Base-by-base conservation (phyloP, 305 asterid genomes). In the Stenogyne calaminthoides region DNA sequence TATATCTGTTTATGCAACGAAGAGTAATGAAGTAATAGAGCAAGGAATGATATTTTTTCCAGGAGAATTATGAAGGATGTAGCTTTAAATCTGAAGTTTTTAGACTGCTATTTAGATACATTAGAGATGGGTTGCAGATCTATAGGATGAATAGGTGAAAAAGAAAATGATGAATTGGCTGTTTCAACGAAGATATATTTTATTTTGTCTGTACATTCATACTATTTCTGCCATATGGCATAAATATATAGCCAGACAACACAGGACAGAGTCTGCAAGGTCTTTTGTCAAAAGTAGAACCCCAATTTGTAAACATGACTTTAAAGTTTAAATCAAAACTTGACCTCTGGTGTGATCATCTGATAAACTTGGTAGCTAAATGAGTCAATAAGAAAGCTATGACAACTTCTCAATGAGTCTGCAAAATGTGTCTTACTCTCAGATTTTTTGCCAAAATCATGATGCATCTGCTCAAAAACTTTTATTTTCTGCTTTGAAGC, bases 401-500 rank as follows among this genome's bases (percentile, higher is more conserved):
- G 7, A 3, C 49, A 12, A 44, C 52, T 12, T 44, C 5, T 44
- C 52, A n/a, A 44, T 44, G 20, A n/a, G 20, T 47, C 9, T 46
- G 18, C 54, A 14, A 47, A n/a, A 47, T 47, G 3, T 47, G 20
- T 3, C 18, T 46, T 47, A 0, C 9, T 12, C 52, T 44, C 52
- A 44, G 0, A 0, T 47, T 47, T n/a, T 25, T 64, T 54, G 15
- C 66, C 44, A 36, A 14, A 52, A 63, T 64, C 71, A 62, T 11
- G 39, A 10, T 55, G 44, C 70, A 55, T 74, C 36, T 62, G 15
- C 47, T 79, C 60, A 73, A 80, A 75, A 61, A n/a, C 71, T 79
- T 16, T 71, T 72, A n/a, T 71, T 72, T 75, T 55, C 70, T 79
- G 69, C 70, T 82, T 68, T 84, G 86, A 79, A 93, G 98, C 97